A percentile compares a stretch with the other conserved stretches of the same genome.
These are phyloP conservation scores for Cadophora gregata DNA, from an alignment of 2,329 filamentous ascomycete species.

Conservation along the genomic window DNA sequence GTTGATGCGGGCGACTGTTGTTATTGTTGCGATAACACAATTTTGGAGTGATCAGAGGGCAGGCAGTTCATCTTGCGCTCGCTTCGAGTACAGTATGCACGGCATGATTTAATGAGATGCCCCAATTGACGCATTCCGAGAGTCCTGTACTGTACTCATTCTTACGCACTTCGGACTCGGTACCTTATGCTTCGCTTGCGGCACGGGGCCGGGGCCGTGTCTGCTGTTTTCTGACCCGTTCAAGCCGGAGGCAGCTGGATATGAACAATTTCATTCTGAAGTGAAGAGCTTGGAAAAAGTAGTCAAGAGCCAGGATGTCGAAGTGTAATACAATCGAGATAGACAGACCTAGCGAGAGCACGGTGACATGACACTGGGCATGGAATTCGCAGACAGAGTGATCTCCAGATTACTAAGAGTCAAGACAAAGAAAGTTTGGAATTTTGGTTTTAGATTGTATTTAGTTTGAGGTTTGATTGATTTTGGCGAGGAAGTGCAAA, in stretches of 20 bases:
- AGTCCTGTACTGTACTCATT: no score
- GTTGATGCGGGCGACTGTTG: no score
- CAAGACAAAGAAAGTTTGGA: neutral
- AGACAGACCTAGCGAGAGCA: neutral
- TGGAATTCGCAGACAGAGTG: neutral
- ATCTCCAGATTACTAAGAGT: conserved; percentile 7
- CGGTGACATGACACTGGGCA: conserved; percentile 3
- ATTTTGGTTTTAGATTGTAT: neutral
- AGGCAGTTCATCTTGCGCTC: neutral
- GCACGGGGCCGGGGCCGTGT: conserved; percentile 19
- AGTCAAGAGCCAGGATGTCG: neutral
- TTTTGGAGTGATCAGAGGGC: neutral
- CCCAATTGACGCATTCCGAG: neutral
- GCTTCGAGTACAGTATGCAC: neutral
- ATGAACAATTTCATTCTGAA: neutral
- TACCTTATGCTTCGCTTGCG: conserved; percentile 7
- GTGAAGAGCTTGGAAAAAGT: neutral
- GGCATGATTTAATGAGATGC: neutral
- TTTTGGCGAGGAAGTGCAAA: neutral
- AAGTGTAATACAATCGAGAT: conserved; percentile 6
- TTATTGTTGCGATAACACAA: neutral
- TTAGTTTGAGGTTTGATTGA: no score
- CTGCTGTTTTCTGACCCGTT: conserved; percentile 3
- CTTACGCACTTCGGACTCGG: neutral
- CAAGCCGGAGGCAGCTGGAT: neutral